phyloP scores from a whole-genome alignment of 2,329 filamentous ascomycete genomes.

The Diaporthe velutina region DNA sequence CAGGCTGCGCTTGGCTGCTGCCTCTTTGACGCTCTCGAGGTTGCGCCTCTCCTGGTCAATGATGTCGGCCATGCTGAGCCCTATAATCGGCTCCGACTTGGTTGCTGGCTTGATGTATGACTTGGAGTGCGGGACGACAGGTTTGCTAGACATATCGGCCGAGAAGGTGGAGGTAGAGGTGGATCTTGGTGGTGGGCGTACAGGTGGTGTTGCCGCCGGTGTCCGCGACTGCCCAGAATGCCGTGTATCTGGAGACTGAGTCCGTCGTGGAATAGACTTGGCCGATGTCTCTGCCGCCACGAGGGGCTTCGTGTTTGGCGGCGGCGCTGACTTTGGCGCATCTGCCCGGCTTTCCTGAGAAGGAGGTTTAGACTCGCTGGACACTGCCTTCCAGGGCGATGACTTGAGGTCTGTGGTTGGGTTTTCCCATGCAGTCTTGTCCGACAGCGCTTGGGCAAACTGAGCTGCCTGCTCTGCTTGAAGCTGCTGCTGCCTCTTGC shows the following conservation, averaged over 20 bases:
- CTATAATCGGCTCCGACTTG: conserved; percentile 73
- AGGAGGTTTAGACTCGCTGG: conserved; percentile 61
- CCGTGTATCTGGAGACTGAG: conserved; percentile 72
- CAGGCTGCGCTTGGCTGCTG: conserved; percentile 87
- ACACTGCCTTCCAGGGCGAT: conserved; percentile 77
- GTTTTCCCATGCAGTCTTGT: conserved; percentile 61
- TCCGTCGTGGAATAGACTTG: conserved; percentile 58
- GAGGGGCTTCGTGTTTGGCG: conserved; percentile 56
- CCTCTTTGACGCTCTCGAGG: conserved; percentile 85
- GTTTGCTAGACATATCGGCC: conserved; percentile 50
- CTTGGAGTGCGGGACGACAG: conserved; percentile 70
- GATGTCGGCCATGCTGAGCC: conserved; percentile 88
- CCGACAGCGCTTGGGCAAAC: conserved; percentile 49
- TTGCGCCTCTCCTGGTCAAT: conserved; percentile 88
- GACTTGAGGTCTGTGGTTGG: conserved; percentile 53
- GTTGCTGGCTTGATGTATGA: conserved; percentile 69
- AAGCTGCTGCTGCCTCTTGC: conserved; percentile 84
- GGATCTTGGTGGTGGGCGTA: conserved; percentile 38
- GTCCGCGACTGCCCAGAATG: conserved; percentile 69
- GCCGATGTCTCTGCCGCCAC: conserved; percentile 57
- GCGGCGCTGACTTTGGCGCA: conserved; percentile 47
- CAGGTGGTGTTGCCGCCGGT: conserved; percentile 41
- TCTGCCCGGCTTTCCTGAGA: conserved; percentile 62
- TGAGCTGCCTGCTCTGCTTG: conserved; percentile 64
- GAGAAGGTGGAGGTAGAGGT: conserved; percentile 41